Percentiles rank a stretch among this genome's conserved stretches.
phyloP scores from a whole-genome alignment of 164 flowering plant species.

The Annona squamosa region DNA sequence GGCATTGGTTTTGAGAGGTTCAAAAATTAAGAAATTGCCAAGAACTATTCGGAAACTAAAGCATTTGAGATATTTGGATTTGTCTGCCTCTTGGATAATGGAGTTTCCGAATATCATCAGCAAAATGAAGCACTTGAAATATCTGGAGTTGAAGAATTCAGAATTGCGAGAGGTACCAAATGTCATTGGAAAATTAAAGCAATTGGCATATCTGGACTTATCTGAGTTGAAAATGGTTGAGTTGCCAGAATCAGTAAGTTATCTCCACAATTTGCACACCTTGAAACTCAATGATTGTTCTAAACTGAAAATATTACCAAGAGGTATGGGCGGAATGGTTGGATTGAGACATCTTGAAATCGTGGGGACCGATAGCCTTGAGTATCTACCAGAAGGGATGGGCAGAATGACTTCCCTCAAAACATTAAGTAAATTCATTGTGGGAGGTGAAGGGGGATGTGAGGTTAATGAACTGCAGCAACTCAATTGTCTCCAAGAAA shows the following conservation, averaged over 20 bases:
- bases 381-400: not conserved
- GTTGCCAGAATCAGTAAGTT: too few species aligned
- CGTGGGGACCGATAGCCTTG: not conserved
- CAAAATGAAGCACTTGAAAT: not conserved
- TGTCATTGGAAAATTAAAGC: too few species aligned
- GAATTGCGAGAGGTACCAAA: too few species aligned
- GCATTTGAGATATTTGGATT: conserved; percentile 5
- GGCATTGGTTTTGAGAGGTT: conserved; percentile 6
- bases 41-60: conserved; percentile 1
- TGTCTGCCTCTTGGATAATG: not conserved
- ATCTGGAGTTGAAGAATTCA: too few species aligned
- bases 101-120: conserved; percentile 12
- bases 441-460: not conserved
- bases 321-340: not conserved
- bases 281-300: not conserved
- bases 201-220: too few species aligned
- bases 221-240: too few species aligned
- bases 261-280: conserved; percentile 2
- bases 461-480: not conserved
- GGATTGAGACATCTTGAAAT: conserved; percentile 9
- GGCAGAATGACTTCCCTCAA: too few species aligned
- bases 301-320: not conserved
- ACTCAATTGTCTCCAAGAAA: not conserved
- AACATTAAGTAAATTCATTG: too few species aligned
- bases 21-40: conserved; percentile 1